A percentile compares a stretch with the other conserved stretches of the same genome.
Evolutionary conservation across 2,329 filamentous ascomycete species (phyloP).

Genomic region (Cladobotryum mycophilum): DNA sequence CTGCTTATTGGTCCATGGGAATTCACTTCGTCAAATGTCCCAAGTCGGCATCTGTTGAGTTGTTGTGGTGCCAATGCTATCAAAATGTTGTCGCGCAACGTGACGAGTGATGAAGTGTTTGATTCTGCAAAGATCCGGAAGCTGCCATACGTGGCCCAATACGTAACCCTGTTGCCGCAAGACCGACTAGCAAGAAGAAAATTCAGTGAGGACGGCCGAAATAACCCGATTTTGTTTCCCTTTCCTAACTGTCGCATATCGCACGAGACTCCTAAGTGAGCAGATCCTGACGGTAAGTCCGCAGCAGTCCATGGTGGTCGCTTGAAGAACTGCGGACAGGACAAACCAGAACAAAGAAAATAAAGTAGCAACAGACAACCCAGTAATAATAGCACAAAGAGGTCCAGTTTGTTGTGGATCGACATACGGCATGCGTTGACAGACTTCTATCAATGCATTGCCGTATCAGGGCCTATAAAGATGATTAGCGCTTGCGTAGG

Average conservation of each 20-base stretch:
- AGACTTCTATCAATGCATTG: conserved; percentile 17
- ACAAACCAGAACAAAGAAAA: conserved; percentile 17
- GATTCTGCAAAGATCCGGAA: conserved; percentile 34
- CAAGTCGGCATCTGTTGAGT: conserved; percentile 28
- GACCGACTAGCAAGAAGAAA: conserved; percentile 31
- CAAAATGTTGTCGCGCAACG: conserved; percentile 32
- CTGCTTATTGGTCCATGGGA: conserved; percentile 26
- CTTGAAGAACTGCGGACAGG: conserved; percentile 22
- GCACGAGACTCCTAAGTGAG: conserved; percentile 31
- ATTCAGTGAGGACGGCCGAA: conserved; percentile 29
- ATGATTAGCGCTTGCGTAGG: conserved; percentile 22
- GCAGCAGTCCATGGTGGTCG: conserved; percentile 24
- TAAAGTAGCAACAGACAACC: conserved; percentile 22
- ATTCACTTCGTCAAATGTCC: conserved; percentile 26
- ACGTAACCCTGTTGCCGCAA: conserved; percentile 32
- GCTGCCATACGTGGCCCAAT: conserved; percentile 33
- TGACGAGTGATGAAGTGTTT: conserved; percentile 34
- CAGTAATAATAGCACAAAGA: conserved; percentile 17
- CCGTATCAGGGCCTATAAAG: conserved; percentile 25
- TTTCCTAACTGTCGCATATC: conserved; percentile 32
- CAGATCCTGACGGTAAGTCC: conserved; percentile 25
- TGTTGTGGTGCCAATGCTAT: conserved; percentile 31
- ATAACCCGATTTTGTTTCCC: conserved; percentile 27
- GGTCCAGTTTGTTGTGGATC: conserved; percentile 7
- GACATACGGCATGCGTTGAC: conserved; percentile 1